A percentile compares a stretch with the other conserved stretches of the same genome.
These are phyloP conservation scores for Aspergillus egyptiacus DNA, from an alignment of 495 filamentous ascomycete genomes.

Conservation along the genomic window DNA sequence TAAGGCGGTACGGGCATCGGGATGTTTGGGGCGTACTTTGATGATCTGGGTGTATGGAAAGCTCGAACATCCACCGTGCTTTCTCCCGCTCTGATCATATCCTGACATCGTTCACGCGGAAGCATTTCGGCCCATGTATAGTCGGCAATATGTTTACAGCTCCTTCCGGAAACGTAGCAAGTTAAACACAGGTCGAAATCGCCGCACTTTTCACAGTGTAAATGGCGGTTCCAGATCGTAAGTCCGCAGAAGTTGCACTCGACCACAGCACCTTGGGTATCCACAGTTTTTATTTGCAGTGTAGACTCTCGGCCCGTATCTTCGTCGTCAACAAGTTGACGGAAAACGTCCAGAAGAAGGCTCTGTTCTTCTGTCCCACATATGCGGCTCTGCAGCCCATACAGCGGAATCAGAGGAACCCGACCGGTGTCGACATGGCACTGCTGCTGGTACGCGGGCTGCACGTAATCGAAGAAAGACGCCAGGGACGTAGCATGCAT, in stretches of 20 bases:
- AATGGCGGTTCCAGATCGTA: constrained; percentile 23
- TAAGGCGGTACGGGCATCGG: background rate
- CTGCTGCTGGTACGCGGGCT: constrained; percentile 18
- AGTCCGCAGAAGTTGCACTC: constrained; percentile 23
- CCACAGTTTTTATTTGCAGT: constrained; percentile 10
- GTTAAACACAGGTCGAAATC: constrained; percentile 21
- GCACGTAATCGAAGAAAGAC: constrained; percentile 19
- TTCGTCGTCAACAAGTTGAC: constrained; percentile 16
- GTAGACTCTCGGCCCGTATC: constrained; percentile 2
- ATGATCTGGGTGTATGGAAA: background rate
- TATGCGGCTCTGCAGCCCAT: constrained; percentile 7
- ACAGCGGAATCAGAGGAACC: constrained; percentile 17
- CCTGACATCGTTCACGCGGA: constrained; percentile 5
- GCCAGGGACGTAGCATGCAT: constrained; percentile 17
- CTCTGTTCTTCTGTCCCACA: background rate
- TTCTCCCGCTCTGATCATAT: constrained; percentile 1
- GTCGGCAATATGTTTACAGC: constrained; percentile 18
- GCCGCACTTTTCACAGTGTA: constrained; percentile 21
- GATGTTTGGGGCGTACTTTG: background rate
- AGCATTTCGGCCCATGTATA: constrained; percentile 19
- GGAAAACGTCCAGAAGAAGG: constrained; percentile 10
- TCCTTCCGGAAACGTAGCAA: constrained; percentile 21
- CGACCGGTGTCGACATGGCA: constrained; percentile 21
- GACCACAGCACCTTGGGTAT: constrained; percentile 21
- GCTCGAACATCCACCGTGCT: background rate